Evolutionary conservation across 768 basidiomycete species (phyloP).

Genomic region (Nidula microcarpa): DNA sequence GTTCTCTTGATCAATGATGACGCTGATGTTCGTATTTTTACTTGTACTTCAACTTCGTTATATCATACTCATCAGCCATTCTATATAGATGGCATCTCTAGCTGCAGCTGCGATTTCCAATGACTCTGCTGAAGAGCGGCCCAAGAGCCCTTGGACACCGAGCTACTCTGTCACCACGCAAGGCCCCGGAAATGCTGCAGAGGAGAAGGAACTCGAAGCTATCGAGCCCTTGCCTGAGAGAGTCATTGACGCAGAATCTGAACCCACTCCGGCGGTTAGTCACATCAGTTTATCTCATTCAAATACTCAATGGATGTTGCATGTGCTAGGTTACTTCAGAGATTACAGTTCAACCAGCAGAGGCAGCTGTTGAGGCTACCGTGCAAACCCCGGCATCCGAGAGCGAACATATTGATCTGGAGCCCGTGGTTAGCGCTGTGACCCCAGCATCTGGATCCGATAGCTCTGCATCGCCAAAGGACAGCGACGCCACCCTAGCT

Average conservation of each 20-base stretch:
- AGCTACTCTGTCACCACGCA: slow-evolving; percentile 15
- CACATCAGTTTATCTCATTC: neutral
- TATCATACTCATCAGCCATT: too few relatives aligned
- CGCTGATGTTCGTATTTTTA: too few relatives aligned
- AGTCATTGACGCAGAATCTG: neutral
- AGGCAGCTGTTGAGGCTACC: neutral
- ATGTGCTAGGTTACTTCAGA: neutral
- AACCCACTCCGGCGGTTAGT: neutral
- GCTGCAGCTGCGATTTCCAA: neutral
- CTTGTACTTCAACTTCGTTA: too few relatives aligned
- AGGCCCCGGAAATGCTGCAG: slow-evolving; percentile 2
- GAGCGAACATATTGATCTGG: too few relatives aligned
- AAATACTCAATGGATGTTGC: too few relatives aligned
- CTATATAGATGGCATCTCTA: too few relatives aligned
- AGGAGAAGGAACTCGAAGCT: neutral
- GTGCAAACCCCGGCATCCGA: too few relatives aligned
- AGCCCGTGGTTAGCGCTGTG: too few relatives aligned
- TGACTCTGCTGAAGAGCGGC: slow-evolving; percentile 3
- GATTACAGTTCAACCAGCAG: neutral
- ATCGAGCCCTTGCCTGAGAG: neutral
- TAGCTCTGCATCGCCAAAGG: neutral
- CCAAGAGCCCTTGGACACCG: slow-evolving; percentile 11
- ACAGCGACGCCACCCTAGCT: too few relatives aligned
- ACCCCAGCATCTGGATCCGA: too few relatives aligned
- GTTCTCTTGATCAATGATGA: too few relatives aligned